Evolutionary conservation across 495 filamentous ascomycete species (phyloP).

Genomic region (Evansstolkia leycettana): DNA sequence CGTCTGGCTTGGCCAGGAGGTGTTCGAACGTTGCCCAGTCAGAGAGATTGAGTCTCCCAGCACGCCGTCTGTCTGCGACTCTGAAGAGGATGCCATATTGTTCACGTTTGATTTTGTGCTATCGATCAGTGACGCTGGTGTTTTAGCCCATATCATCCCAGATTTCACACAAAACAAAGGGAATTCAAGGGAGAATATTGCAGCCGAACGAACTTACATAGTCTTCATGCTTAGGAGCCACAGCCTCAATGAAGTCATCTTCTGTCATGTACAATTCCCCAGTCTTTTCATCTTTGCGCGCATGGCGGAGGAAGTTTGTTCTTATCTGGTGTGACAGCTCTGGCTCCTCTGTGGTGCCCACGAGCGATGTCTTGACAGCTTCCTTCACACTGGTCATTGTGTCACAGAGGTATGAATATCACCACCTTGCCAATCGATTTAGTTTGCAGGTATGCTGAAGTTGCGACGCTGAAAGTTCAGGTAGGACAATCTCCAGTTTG

Average conservation of each 20-base stretch:
- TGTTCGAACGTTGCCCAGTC: constrained; percentile 94
- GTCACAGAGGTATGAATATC: constrained; percentile 4
- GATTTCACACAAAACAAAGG: no score
- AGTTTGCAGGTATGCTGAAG: no score
- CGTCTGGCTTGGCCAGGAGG: constrained; percentile 84
- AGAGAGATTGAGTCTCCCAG: constrained; percentile 58
- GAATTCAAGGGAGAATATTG: constrained; percentile 6
- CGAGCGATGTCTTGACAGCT: constrained; percentile 62
- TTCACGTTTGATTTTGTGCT: constrained; percentile 96
- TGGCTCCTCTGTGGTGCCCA: constrained; percentile 50
- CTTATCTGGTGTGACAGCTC: constrained; percentile 58
- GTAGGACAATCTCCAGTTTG: no score
- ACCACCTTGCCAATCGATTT: neutral
- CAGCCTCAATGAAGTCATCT: constrained; percentile 77
- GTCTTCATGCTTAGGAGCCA: constrained; percentile 79
- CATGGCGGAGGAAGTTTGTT: constrained; percentile 64
- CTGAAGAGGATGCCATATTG: constrained; percentile 88
- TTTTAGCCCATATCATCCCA: no score
- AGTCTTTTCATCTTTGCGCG: constrained; percentile 56
- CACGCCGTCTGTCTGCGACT: constrained; percentile 67
- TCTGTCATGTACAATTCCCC: constrained; percentile 71
- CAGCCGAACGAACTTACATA: constrained; percentile 54
- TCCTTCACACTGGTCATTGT: constrained; percentile 50
- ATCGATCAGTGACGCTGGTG: neutral
- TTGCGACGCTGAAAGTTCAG: no score